Evolutionary conservation across 441 rosid genomes (phyloP).

Genomic region (Iberis amara): DNA sequence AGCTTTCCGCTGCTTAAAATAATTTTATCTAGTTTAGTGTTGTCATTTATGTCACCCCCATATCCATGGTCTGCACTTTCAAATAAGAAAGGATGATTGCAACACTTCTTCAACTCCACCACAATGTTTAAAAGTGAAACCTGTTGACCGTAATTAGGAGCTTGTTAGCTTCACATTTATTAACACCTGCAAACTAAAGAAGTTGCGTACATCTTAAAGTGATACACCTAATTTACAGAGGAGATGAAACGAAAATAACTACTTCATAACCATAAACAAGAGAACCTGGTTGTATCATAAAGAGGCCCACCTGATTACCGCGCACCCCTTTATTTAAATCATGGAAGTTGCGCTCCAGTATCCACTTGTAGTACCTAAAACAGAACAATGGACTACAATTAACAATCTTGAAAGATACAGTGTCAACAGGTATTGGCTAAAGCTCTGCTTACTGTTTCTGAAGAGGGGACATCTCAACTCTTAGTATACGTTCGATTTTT

Average conservation of each 20-base stretch:
- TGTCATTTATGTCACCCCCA: conserved; percentile 75
- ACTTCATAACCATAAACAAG: conserved; percentile 20
- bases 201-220: conserved; percentile 4
- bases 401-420: conserved; percentile 1
- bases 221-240: conserved; percentile 14
- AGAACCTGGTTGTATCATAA: conserved; percentile 22
- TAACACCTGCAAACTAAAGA: conserved; percentile 17
- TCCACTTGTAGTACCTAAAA: conserved; percentile 97
- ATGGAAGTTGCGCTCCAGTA: conserved; percentile 96
- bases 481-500: conserved; percentile 94
- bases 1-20: conserved; percentile 96
- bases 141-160: conserved; percentile 39
- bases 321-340: conserved; percentile 99
- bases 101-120: conserved; percentile 99
- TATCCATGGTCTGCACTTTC: conserved; percentile 99
- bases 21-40: conserved; percentile 83
- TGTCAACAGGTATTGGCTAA: conserved; percentile 17
- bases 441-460: conserved; percentile 81
- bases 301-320: conserved; percentile 81
- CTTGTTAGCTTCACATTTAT: conserved; percentile 22
- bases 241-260: conserved; percentile 15
- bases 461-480: conserved; percentile 99
- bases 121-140: conserved; percentile 98
- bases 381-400: conserved; percentile 17
- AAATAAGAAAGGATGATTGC: conserved; percentile 98